Evolutionary conservation across 257 asterid species (phyloP), one percentile per base, ranked within the genome.

Genomic region (Solanum chilense): DNA sequence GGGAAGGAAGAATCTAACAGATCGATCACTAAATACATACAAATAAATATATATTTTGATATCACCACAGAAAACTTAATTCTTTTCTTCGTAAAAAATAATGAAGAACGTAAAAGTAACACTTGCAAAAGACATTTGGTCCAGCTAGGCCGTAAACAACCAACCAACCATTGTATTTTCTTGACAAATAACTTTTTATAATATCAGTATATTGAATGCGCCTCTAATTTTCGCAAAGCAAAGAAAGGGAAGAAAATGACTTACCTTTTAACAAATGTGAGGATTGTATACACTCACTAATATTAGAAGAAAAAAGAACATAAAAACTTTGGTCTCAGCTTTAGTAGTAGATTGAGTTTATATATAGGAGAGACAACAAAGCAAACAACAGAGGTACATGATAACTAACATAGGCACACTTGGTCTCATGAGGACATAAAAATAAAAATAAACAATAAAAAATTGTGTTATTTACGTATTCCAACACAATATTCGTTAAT

Each of bases 371-470:
- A 39, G 88, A 87, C 90, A 89, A 74, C 44, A 47, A 80, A 80
- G 73, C 44, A 68, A 62, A 87, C 87, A 84, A 74, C 84, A 88
- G 86, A 82, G 91, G 83, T 91, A 88, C 92, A 92, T 58, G 84
- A 87, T 88, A 89, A 93, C 85, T 58, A 89, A 90, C 93, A 92
- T 83, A 69, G 78, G 76, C 73, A 62, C 75, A 89, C 83, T 86
- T 87, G 86, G 89, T 85, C 85, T 87, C 90, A 88, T 86, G 25
- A 82, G 70, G 62, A 84, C 66, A 64, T 12, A 49, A 82, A 83
- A 37, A 35, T 3, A 33, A 35, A 69, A 14, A 13, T 29, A 13
- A 69, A 12, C 13, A 25, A 66, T 25, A n/a, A 41, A 42, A 56
- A 56, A 58, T 18, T 56, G 0, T 58, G 9, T 25, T 35, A 45